Evolutionary conservation across 192 early-diverging fungal genomes (phyloP).

Genomic region (Linnemannia exigua): DNA sequence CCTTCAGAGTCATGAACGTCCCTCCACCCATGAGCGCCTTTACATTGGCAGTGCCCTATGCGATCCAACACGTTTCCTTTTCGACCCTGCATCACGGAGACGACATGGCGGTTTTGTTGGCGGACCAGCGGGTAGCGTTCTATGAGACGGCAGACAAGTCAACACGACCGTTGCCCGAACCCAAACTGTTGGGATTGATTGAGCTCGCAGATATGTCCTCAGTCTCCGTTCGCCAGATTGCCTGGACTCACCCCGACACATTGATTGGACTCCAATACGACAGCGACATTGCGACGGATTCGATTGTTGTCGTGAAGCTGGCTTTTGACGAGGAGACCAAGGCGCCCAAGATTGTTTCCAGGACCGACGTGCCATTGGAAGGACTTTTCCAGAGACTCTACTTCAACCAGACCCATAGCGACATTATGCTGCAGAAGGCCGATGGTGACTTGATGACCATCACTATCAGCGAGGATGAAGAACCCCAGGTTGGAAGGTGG

Average conservation of each 20-base stretch:
- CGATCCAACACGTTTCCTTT: conserved; percentile 76
- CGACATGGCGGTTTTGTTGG: conserved; percentile 79
- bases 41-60: conserved; percentile 53
- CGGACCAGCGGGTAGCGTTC: conserved; percentile 63
- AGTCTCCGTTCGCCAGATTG: conserved; percentile 72
- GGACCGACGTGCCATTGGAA: conserved; percentile 40
- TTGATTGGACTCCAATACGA: conserved; percentile 72
- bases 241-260: conserved; percentile 67
- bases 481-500: conserved; percentile 39
- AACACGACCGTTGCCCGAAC: conserved; percentile 43
- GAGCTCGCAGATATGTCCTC: conserved; percentile 41
- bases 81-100: conserved; percentile 71
- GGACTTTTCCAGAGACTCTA: conserved; percentile 56
- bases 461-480: conserved; percentile 22
- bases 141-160: conserved; percentile 51
- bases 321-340: conserved; percentile 39
- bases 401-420: conserved; percentile 47
- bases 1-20: conserved; percentile 86
- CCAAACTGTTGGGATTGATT: conserved; percentile 49
- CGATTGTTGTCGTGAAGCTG: conserved; percentile 60
- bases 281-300: conserved; percentile 45
- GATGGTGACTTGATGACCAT: conserved; percentile 34
- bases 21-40: conserved; percentile 93
- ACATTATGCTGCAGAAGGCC: conserved; percentile 45
- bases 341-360: conserved; percentile 30